phyloP scores from a whole-genome alignment of 2,329 filamentous ascomycete genomes.

The Aplosporella prunicola region DNA sequence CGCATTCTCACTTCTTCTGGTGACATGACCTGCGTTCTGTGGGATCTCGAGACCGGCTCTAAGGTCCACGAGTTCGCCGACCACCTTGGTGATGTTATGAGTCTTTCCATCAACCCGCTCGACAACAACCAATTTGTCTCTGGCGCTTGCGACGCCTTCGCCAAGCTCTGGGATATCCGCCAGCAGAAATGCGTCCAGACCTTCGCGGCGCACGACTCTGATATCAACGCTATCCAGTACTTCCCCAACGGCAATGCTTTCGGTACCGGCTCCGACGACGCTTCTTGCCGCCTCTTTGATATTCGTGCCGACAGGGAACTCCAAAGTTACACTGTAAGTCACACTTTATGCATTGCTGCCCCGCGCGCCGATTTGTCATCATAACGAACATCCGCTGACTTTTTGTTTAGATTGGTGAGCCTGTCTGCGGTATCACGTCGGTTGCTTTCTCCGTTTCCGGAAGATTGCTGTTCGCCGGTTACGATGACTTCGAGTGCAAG shows the following conservation, averaged over 20 bases:
- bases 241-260: constrained; percentile 99
- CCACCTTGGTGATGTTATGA: constrained; percentile 98
- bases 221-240: constrained; percentile 99
- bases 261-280: constrained; percentile 94
- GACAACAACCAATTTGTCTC: constrained; percentile 99
- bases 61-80: constrained; percentile 98
- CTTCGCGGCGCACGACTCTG: constrained; percentile 94
- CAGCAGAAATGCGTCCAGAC: constrained; percentile 98
- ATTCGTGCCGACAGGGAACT: constrained; percentile 85
- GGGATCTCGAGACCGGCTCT: constrained; percentile 96
- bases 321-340: constrained; percentile 56
- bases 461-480: constrained; percentile 87
- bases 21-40: constrained; percentile 99
- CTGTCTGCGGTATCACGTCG: constrained; percentile 94
- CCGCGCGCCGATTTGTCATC: neutral
- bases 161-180: constrained; percentile 97
- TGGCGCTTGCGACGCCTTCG: constrained; percentile 97
- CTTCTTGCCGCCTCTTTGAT: constrained; percentile 93
- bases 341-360: neutral
- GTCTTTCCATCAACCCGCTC: constrained; percentile 97
- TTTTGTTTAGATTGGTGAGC: constrained; percentile 73
- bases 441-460: constrained; percentile 97
- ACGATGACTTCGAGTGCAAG: constrained; percentile 99
- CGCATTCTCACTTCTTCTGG: constrained; percentile 96
- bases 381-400: constrained; percentile 1